Evolutionary conservation across 495 filamentous ascomycete species (phyloP).

Genomic region (Staphylotrichum tortipilum): DNA sequence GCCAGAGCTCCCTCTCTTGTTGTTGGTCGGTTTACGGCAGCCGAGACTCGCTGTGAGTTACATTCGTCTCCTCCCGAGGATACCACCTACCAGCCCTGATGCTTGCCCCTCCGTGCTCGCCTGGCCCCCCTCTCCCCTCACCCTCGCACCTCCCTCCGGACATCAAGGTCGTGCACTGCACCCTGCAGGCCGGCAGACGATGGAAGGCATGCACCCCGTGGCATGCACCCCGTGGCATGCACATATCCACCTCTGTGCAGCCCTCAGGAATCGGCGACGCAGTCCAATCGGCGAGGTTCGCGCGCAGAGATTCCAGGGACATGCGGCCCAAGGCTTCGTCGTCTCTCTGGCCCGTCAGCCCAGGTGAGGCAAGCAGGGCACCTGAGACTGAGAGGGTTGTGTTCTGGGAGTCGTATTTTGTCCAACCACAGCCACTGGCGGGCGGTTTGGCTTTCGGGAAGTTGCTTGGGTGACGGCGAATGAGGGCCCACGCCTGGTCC

Average conservation of each 20-base stretch:
- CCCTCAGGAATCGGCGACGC: neutral
- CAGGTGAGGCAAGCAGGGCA: neutral
- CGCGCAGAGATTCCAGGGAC: too few relatives aligned
- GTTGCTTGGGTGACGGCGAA: constrained; percentile 10
- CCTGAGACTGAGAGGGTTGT: neutral
- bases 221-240: too few relatives aligned
- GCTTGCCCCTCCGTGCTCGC: too few relatives aligned
- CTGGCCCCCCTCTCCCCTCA: too few relatives aligned
- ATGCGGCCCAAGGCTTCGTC: neutral
- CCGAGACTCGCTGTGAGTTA: constrained; percentile 1
- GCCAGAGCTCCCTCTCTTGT: neutral
- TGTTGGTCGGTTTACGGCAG: constrained; percentile 16
- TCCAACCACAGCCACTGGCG: constrained; percentile 33
- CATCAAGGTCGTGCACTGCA: too few relatives aligned
- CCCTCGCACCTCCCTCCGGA: too few relatives aligned
- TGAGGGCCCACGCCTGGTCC: neutral
- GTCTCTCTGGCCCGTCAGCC: neutral
- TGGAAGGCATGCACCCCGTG: neutral
- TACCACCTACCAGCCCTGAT: neutral
- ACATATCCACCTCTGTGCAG: neutral
- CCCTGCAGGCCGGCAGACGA: neutral
- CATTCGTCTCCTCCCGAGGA: neutral
- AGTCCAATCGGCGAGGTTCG: constrained; percentile 3
- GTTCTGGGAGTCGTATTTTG: constrained; percentile 28
- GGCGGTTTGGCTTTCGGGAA: neutral